phyloP scores from a whole-genome alignment of 805 yeast genomes.

The Candida ipomoeae region DNA sequence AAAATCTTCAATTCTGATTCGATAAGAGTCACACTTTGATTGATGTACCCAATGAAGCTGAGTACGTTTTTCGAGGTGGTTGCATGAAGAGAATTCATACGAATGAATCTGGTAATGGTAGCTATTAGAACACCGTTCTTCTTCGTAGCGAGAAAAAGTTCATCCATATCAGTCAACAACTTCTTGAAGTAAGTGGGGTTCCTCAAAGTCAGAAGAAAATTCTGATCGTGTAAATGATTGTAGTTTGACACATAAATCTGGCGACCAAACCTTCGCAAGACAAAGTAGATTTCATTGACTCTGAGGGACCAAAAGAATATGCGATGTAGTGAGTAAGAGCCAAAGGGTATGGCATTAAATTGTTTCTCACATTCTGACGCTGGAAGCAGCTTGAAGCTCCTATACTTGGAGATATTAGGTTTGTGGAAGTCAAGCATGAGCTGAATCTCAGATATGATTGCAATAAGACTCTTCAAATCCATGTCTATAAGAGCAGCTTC shows the following conservation, averaged over 20 bases:
- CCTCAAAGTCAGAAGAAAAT: conserved; percentile 28
- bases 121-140: conserved; percentile 49
- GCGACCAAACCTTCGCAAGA: conserved; percentile 46
- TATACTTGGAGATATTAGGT: conserved; percentile 10
- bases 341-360: conserved; percentile 23
- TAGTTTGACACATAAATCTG: conserved; percentile 43
- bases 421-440: conserved; percentile 25
- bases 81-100: conserved; percentile 35
- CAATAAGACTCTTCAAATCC: conserved; percentile 32
- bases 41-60: conserved; percentile 40
- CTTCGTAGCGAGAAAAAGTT: conserved; percentile 39
- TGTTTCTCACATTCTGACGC: conserved; percentile 7
- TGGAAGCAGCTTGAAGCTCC: conserved; percentile 11
- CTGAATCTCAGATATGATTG: conserved; percentile 25
- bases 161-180: conserved; percentile 29
- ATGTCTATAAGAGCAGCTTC: conserved; percentile 37
- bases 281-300: conserved; percentile 47
- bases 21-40: conserved; percentile 33
- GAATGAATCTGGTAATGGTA: conserved; percentile 41
- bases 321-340: conserved; percentile 44
- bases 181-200: conserved; percentile 16
- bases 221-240: conserved; percentile 40
- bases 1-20: conserved; percentile 29
- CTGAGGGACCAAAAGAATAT: conserved; percentile 43
- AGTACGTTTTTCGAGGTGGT: conserved; percentile 32